phyloP scores from a whole-genome alignment of 208 protist species.

The Leishmania martiniquensis region DNA sequence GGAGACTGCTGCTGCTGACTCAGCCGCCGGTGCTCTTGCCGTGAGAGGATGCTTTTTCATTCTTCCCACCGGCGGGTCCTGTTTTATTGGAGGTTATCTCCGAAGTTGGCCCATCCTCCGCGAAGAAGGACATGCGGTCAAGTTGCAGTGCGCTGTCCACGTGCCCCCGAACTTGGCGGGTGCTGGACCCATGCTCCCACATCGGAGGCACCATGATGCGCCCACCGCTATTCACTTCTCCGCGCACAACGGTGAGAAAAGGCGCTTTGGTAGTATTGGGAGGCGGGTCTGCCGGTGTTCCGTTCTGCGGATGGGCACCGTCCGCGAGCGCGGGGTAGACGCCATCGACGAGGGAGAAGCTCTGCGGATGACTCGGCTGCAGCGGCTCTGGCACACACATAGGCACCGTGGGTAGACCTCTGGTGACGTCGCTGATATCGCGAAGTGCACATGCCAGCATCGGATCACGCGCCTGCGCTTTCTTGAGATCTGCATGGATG shows the following conservation, averaged over 20 bases:
- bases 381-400: slow-evolving; percentile 7
- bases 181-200: not conserved
- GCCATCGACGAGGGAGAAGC: slow-evolving; percentile 9
- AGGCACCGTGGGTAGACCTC: slow-evolving; percentile 6
- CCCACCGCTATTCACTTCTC: slow-evolving; percentile 18
- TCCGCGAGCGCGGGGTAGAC: slow-evolving; percentile 12
- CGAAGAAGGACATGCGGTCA: slow-evolving; percentile 13
- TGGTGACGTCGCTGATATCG: slow-evolving; percentile 34
- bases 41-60: slow-evolving; percentile 3
- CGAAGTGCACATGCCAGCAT: slow-evolving; percentile 45
- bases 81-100: slow-evolving; percentile 6
- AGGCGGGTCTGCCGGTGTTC: slow-evolving; percentile 2
- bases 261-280: slow-evolving; percentile 22
- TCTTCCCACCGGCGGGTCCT: not conserved
- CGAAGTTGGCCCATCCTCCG: not conserved
- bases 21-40: slow-evolving; percentile 13
- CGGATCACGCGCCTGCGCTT: slow-evolving; percentile 48
- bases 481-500: slow-evolving; percentile 45
- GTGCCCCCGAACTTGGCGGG: not conserved
- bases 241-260: slow-evolving; percentile 22
- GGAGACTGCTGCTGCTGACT: slow-evolving; percentile 30
- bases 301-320: slow-evolving; percentile 8
- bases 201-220: slow-evolving; percentile 17
- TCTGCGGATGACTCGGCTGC: slow-evolving; percentile 15
- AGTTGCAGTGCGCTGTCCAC: not conserved